phyloP scores from a whole-genome alignment of 768 basidiomycete genomes.

The Lactifluus pinguis region DNA sequence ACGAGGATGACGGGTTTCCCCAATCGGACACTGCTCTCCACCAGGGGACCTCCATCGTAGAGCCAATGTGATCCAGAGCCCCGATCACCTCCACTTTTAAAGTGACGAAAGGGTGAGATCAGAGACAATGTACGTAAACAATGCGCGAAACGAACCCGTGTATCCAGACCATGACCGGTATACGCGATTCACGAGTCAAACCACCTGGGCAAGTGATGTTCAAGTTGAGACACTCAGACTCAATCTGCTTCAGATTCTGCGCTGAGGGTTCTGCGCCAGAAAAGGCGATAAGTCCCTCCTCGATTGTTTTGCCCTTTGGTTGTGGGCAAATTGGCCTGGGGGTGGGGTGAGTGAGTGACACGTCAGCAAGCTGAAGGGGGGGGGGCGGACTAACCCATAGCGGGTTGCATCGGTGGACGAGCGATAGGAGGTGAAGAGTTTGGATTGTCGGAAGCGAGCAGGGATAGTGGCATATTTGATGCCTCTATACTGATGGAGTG shows the following conservation, averaged over 20 bases:
- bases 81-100: constrained; percentile 53
- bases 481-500: constrained; percentile 65
- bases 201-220: constrained; percentile 71
- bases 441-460: constrained; percentile 68
- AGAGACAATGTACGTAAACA: neutral
- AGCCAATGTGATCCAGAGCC: constrained; percentile 73
- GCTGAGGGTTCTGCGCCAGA: constrained; percentile 42
- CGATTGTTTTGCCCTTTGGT: constrained; percentile 36
- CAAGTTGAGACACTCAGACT: constrained; percentile 73
- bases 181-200: constrained; percentile 38
- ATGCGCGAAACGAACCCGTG: constrained; percentile 50
- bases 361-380: neutral
- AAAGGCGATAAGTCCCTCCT: constrained; percentile 56
- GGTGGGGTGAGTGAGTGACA: neutral
- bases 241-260: constrained; percentile 53
- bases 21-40: constrained; percentile 52
- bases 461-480: constrained; percentile 71
- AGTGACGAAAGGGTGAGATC: constrained; percentile 12
- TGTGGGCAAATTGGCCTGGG: constrained; percentile 72
- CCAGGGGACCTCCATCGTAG: constrained; percentile 64
- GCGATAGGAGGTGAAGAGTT: constrained; percentile 48
- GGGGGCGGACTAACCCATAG: constrained; percentile 44
- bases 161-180: constrained; percentile 82
- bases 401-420: constrained; percentile 51
- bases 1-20: constrained; percentile 64